phyloP scores from a whole-genome alignment of 148 eudicot genomes.

The Persicaria maculosa region DNA sequence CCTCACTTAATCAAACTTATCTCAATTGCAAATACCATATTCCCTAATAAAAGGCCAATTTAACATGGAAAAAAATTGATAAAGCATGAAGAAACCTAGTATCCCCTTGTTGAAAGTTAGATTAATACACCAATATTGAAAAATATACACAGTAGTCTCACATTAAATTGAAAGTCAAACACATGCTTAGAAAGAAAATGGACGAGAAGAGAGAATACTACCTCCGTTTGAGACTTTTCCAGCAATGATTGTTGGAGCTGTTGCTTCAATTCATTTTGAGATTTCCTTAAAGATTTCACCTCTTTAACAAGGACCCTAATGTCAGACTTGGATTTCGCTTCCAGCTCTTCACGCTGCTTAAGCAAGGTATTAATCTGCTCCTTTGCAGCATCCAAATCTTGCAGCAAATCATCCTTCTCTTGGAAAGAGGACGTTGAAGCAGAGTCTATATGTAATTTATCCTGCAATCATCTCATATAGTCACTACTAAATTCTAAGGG shows the following conservation, averaged over 20 bases:
- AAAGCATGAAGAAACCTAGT: background rate
- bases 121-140: background rate
- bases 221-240: constrained; percentile 63
- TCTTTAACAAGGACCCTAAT: constrained; percentile 78
- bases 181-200: too few relatives aligned
- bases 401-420: constrained; percentile 45
- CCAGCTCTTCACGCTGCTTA: constrained; percentile 60
- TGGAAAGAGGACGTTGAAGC: constrained; percentile 22
- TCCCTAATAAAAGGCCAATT: background rate
- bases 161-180: too few relatives aligned
- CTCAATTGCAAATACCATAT: background rate
- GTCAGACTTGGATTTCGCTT: constrained; percentile 71
- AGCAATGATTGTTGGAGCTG: constrained; percentile 39
- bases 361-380: constrained; percentile 45
- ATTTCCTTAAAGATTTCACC: constrained; percentile 72
- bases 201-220: constrained; percentile 14
- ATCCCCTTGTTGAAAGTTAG: background rate
- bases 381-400: constrained; percentile 58
- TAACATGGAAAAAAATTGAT: background rate
- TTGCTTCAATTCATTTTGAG: constrained; percentile 63
- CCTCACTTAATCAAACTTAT: background rate
- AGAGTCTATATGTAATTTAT: constrained; percentile 26
- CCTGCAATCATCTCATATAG: constrained; percentile 28
- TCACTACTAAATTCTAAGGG: background rate
- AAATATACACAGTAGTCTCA: too few relatives aligned